These are phyloP conservation scores for Chytriomyces sp. DNA, from an alignment of 192 early-diverging fungal species.

Conservation along the genomic window DNA sequence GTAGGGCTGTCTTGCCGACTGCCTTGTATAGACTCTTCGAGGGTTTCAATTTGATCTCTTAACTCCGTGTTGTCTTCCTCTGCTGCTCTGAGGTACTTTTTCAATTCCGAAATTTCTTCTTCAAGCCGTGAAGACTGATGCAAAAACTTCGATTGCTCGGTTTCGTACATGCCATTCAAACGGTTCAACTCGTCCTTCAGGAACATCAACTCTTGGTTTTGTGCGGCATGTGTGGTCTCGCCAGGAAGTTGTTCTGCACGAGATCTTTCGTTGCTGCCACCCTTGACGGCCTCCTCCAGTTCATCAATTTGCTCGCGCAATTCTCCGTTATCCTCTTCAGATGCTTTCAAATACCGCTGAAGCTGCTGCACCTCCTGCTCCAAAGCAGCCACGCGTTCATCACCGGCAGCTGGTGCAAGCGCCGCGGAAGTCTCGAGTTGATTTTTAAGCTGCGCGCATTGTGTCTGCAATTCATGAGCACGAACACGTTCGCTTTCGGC, in stretches of 20 bases:
- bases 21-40: not conserved
- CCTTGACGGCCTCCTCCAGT: conserved; percentile 13
- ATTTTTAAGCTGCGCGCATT: not conserved
- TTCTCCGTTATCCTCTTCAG: conserved; percentile 25
- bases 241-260: not conserved
- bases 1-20: not conserved
- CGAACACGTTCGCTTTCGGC: conserved; percentile 11
- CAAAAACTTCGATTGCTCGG: not conserved
- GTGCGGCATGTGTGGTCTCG: not conserved
- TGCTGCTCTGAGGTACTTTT: conserved; percentile 19
- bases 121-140: not conserved
- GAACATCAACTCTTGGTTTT: not conserved
- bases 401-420: not conserved
- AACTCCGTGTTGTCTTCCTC: conserved; percentile 29
- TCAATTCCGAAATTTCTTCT: conserved; percentile 17
- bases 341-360: conserved; percentile 10
- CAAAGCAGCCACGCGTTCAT: not conserved
- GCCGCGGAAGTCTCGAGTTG: not conserved
- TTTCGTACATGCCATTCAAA: conserved; percentile 19
- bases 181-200: conserved; percentile 8
- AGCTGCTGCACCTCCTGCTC: conserved; percentile 10
- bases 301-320: conserved; percentile 23
- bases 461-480: not conserved
- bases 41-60: conserved; percentile 18
- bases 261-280: not conserved